phyloP scores from a whole-genome alignment of 192 early-diverging fungal genomes.

The Gamsiella multidivaricata region DNA sequence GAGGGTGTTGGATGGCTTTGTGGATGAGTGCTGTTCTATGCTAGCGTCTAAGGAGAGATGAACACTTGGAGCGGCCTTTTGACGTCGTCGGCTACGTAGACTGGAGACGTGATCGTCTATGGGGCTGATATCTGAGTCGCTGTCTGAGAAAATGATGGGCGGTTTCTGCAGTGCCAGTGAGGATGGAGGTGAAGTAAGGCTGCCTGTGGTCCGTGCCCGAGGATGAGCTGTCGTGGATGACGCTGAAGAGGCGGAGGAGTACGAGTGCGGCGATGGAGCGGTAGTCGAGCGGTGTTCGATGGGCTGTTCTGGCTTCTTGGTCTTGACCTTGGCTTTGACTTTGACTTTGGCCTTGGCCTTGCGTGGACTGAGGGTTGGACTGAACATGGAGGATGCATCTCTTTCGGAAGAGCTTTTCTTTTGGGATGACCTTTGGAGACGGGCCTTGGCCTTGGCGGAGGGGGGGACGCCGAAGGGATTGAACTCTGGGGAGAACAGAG shows the following conservation, averaged over 20 bases:
- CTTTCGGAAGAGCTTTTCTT: not conserved
- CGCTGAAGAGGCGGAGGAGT: not conserved
- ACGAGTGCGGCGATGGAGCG: not conserved
- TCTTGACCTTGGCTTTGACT: not conserved
- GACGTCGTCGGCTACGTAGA: no score
- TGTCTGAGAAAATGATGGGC: constrained; percentile 20
- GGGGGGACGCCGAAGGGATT: constrained; percentile 14
- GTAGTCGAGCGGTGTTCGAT: not conserved
- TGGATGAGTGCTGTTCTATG: not conserved
- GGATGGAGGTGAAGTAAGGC: constrained; percentile 14
- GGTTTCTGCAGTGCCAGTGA: constrained; percentile 19
- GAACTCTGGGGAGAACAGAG: constrained; percentile 25
- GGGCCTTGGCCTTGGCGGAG: constrained; percentile 10
- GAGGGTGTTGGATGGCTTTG: not conserved
- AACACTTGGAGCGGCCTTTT: no score
- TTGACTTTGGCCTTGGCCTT: constrained; percentile 17
- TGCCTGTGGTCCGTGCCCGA: not conserved
- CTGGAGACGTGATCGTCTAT: constrained; percentile 16
- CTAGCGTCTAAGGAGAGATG: not conserved
- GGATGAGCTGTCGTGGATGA: not conserved
- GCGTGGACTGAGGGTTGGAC: constrained; percentile 46
- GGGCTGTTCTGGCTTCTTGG: not conserved
- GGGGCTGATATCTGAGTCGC: constrained; percentile 42
- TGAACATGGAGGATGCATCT: constrained; percentile 32
- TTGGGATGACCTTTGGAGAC: constrained; percentile 3